These are phyloP conservation scores for Boletus reticulatus DNA, from an alignment of 768 basidiomycete species.

Conservation along the genomic window DNA sequence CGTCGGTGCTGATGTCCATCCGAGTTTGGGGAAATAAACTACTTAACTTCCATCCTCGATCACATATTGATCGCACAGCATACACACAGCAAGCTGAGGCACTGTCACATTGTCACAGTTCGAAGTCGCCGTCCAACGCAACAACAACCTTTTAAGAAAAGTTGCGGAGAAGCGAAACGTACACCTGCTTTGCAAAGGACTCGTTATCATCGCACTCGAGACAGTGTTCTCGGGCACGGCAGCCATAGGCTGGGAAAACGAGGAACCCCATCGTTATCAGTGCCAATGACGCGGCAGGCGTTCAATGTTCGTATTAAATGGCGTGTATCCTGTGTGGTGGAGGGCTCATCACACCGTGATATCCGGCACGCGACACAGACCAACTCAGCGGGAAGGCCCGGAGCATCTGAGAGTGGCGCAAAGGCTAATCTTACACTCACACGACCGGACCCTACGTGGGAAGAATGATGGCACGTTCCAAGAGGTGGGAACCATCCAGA, in stretches of 20 bases:
- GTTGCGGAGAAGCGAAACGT: neutral
- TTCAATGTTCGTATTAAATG: neutral
- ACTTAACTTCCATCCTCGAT: neutral
- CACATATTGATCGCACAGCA: neutral
- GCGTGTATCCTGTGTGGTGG: neutral
- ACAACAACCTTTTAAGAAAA: neutral
- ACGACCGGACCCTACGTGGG: constrained; percentile 2
- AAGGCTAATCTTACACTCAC: neutral
- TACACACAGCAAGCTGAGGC: neutral
- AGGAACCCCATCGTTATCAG: neutral
- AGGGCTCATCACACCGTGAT: neutral
- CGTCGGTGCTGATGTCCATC: neutral
- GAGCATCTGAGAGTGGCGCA: neutral
- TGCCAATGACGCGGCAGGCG: neutral
- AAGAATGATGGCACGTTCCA: neutral
- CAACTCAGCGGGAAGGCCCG: neutral
- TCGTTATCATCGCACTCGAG: neutral
- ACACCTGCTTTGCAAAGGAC: neutral
- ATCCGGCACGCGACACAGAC: neutral
- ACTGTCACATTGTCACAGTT: neutral
- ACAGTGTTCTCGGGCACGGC: neutral
- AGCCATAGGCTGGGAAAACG: neutral
- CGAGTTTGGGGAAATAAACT: constrained; percentile 7
- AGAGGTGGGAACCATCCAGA: neutral
- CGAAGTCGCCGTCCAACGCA: neutral